These are phyloP conservation scores for Cystobasidium ongulense DNA, from an alignment of 768 basidiomycete genomes.

Conservation along the genomic window DNA sequence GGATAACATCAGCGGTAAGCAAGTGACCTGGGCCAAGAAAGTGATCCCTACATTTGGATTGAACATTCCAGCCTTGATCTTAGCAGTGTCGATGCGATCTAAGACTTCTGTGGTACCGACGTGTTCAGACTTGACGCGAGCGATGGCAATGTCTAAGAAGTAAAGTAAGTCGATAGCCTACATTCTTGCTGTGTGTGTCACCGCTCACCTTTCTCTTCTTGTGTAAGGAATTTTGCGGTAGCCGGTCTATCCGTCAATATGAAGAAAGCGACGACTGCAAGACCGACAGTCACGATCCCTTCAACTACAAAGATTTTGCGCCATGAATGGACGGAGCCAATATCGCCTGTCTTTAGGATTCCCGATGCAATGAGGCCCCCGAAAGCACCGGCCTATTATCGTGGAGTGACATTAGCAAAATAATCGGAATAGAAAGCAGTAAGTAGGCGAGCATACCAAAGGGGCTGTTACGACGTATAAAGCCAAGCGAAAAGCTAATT, in stretches of 20 bases:
- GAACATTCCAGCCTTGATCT: conserved; percentile 15
- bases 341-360: conserved; percentile 6
- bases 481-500: conserved; percentile 16
- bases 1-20: conserved; percentile 18
- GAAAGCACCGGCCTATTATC: conserved; percentile 3
- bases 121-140: background rate
- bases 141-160: background rate
- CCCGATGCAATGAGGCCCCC: conserved; percentile 17
- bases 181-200: background rate
- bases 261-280: conserved; percentile 7
- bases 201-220: conserved; percentile 3
- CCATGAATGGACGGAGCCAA: conserved; percentile 14
- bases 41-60: background rate
- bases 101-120: background rate
- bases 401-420: background rate
- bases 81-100: conserved; percentile 20
- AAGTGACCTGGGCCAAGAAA: background rate
- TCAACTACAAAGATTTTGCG: conserved; percentile 30
- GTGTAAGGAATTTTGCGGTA: conserved; percentile 4
- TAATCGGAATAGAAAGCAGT: background rate
- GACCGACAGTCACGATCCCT: conserved; percentile 19
- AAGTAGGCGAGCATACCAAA: background rate
- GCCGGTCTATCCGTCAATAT: background rate
- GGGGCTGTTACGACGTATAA: conserved; percentile 14
- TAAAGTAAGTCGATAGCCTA: background rate